These are phyloP conservation scores for Tinospora cordifolia DNA, from an alignment of 164 flowering plant species.

Conservation along the genomic window DNA sequence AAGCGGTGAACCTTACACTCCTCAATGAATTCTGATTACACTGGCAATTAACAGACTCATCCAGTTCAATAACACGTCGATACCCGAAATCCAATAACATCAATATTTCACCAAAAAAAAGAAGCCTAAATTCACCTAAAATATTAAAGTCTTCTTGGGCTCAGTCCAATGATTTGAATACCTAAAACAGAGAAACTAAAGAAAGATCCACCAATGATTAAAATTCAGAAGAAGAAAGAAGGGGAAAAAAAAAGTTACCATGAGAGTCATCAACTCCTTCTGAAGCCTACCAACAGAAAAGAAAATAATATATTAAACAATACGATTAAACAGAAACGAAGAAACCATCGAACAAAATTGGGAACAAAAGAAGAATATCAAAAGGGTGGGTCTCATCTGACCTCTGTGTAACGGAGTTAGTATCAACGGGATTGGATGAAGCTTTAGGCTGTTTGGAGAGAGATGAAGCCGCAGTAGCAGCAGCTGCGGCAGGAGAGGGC, in stretches of 20 bases:
- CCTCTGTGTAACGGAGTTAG: conserved; percentile 55
- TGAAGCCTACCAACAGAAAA: conserved; percentile 39
- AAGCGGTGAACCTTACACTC: no score
- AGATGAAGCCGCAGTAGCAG: conserved; percentile 8
- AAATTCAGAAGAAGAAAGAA: background rate
- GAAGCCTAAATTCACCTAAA: no score
- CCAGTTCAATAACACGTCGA: background rate
- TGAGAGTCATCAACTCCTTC: conserved; percentile 63
- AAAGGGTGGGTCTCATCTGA: conserved; percentile 2
- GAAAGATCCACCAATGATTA: background rate
- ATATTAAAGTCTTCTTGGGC: no score
- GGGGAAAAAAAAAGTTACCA: conserved; percentile 31
- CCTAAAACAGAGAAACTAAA: no score
- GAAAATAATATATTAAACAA: background rate
- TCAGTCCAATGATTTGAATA: background rate
- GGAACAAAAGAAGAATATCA: background rate
- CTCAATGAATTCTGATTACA: no score
- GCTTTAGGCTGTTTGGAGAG: conserved; percentile 35
- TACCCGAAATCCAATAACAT: background rate
- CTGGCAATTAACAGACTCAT: background rate
- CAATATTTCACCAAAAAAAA: no score
- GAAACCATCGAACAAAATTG: conserved; percentile 4
- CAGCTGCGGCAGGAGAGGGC: conserved; percentile 17
- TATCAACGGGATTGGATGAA: conserved; percentile 36
- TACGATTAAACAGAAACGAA: background rate